Percentiles rank a stretch among this genome's conserved stretches.
Evolutionary conservation across 108 stramenopile genomes (phyloP).

Genomic region (Mediolabrus comicus): DNA sequence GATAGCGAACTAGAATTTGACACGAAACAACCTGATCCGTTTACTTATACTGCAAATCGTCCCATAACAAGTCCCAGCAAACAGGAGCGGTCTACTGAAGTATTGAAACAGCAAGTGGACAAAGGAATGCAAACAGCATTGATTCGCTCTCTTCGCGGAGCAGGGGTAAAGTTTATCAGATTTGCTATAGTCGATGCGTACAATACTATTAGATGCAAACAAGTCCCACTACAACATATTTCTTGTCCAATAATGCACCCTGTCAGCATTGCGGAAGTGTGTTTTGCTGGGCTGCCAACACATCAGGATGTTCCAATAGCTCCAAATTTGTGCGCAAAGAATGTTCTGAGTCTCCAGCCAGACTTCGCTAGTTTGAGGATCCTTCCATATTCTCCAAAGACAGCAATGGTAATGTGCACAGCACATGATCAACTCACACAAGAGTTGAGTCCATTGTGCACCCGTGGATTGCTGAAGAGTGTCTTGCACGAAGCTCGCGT

Average conservation of each 20-base stretch:
- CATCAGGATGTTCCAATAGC: constrained; percentile 55
- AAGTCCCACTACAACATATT: constrained; percentile 47
- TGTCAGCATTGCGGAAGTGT: constrained; percentile 68
- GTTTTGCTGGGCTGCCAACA: constrained; percentile 62
- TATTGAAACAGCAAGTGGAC: not conserved
- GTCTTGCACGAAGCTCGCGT: constrained; percentile 49
- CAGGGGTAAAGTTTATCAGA: constrained; percentile 79
- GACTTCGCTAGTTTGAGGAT: constrained; percentile 61
- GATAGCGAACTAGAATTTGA: not conserved
- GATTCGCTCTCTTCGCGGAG: constrained; percentile 60
- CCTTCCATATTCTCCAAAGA: constrained; percentile 70
- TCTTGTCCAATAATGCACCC: constrained; percentile 15
- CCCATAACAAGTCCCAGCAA: constrained; percentile 2
- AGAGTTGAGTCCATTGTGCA: constrained; percentile 64
- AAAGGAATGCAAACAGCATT: constrained; percentile 44
- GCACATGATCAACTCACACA: constrained; percentile 54
- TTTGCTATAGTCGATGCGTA: constrained; percentile 62
- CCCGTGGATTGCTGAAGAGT: constrained; percentile 59
- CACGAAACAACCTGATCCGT: not conserved
- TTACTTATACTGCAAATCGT: not conserved
- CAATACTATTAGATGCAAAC: constrained; percentile 72
- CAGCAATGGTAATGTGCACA: constrained; percentile 72
- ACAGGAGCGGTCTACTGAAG: not conserved
- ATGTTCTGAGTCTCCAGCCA: constrained; percentile 58
- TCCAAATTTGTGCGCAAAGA: constrained; percentile 55